Evolutionary conservation across 2,329 filamentous ascomycete species (phyloP), one percentile per base, ranked within the genome.

Genomic region (Volutella citrinella): DNA sequence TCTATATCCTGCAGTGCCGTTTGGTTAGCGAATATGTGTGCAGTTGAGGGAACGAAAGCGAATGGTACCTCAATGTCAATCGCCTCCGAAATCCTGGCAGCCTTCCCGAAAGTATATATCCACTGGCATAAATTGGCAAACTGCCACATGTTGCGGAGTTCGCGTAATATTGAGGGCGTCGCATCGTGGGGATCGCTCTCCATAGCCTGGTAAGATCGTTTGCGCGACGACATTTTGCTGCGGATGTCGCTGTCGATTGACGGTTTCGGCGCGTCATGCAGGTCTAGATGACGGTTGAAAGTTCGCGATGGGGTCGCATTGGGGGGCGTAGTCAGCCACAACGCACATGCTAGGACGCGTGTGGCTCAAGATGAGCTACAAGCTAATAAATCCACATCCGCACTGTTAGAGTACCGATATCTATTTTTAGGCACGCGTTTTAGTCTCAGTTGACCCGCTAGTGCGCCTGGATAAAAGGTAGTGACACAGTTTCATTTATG

Each of bases 41-140:
- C n/a, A n/a, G n/a, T n/a, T n/a, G n/a, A 26, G 21, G 14, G 30
- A 28, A 30, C 19, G 22, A 18, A 16, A 23, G 15, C 11, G 38
- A 19, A 13, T 35, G 21, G 20, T 78, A 95, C 93, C 69, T 97
- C 90, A 46, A 96, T 85, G 55, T 91, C 88, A 44, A 96, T 74
- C 55, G 84, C 81, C 43, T 94, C 85, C 51, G 93, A 84, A 47
- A 97, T 86, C 67, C 95, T 96, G 59, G 95, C 82, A 26, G 82
- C 82, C 53, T 84, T 82, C 42, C 91, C 90, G 61, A 98, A 98
- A 24, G 91, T 78, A 59, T 83, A 86, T 42, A 97, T 87, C 76
- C 89, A 98, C 65, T 98, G 91, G 66, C 84, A 89, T 7, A 97
- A 69, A 55, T 89, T 91, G 42, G 91, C 87, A 64, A 97, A 96